Evolutionary conservation across 306 rosid species (phyloP), one percentile per base, ranked within the genome.

Genomic region (Quercus alba): DNA sequence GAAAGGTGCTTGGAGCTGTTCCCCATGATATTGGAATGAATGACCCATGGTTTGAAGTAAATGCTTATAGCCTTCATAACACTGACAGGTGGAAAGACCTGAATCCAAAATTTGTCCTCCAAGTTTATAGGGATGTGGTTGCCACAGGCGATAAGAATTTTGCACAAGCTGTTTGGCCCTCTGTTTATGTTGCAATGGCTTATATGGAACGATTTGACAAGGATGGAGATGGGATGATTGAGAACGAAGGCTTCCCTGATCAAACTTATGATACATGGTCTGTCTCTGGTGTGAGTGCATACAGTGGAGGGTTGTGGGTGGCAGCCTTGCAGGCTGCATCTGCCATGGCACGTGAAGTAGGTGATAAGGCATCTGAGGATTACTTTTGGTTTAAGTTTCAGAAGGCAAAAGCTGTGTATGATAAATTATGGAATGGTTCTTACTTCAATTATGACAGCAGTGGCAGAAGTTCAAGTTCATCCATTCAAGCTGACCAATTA

Each of bases 61-160:
- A 94, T 86, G 97, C 90, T 72, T 94, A 94, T 84, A 91, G 86
- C 77, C 77, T 94, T 67, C 84, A 85, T 75, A 80, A 94, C 78
- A 92, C 99, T 0, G 99, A 94, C 82, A 88, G 97, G 88, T 94
- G 99, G 97, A 94, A 94, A 87, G 99, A 94, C 87, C 90, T 94
- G 90, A 94, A 93, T 87, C 93, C 23, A 38, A 38, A 6, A 38
- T 94, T 94, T 83, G 97, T 93, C 78, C 99, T 94, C 81, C 99
- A 94, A 90, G 78, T 91, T 86, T 94, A 94, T 74, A 88, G 99
- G 88, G 97, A 94, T 69, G 95, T 94, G 75, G 89, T 93, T 82
- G 99, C 94, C 80, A 94, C 99, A 1, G 94, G 95, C 10, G 91
- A 94, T 87, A 89, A 90, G 90, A 91, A 91, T 85, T 94, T 94